Percentiles rank a stretch among this genome's conserved stretches.
Conservation (phyloP, 23 red algal species). For the Gracilaria gracilis region DNA sequence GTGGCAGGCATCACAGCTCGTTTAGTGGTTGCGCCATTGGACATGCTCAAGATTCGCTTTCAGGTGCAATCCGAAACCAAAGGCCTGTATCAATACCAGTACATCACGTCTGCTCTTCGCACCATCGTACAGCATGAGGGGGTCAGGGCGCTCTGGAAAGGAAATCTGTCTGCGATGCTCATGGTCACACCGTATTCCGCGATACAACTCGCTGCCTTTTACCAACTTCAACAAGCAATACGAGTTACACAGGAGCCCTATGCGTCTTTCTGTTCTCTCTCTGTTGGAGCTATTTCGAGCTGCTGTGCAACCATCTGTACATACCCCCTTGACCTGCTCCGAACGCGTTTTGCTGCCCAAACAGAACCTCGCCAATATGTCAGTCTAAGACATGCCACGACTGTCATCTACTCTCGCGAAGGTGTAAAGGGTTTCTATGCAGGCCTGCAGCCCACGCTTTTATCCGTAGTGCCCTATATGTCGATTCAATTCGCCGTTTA, state of each 20-base stretch:
- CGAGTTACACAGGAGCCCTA: conserved; percentile 35
- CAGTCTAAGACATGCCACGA: conserved; percentile 58
- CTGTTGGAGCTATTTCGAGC: conserved; percentile 74
- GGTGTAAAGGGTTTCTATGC: conserved; percentile 94
- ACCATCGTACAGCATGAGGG: conserved; percentile 74
- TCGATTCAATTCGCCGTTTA: conserved; percentile 85
- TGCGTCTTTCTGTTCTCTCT: conserved; percentile 32
- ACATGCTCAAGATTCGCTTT: conserved; percentile 94
- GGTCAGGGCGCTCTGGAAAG: conserved; percentile 82
- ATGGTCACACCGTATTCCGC: conserved; percentile 94
- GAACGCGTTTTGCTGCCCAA: conserved; percentile 89
- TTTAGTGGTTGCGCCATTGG: conserved; percentile 84
- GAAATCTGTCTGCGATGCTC: conserved; percentile 87
- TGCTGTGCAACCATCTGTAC: conserved; percentile 73
- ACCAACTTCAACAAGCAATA: conserved; percentile 64
- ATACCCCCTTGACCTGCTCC: conserved; percentile 93
- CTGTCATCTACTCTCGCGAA: conserved; percentile 46
- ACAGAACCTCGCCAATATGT: conserved; percentile 63
- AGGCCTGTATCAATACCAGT: conserved; percentile 42
- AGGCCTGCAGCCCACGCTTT: conserved; percentile 83
- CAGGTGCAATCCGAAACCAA: conserved; percentile 79
- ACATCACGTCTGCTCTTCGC: conserved; percentile 35
- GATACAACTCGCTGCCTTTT: conserved; percentile 87
- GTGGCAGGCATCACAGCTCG: conserved; percentile 77
- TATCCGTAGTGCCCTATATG: conserved; percentile 92